Evolutionary conservation across 768 basidiomycete genomes (phyloP), one percentile per base, ranked within the genome.

Genomic region (Erythrobasidium yunnanense): DNA sequence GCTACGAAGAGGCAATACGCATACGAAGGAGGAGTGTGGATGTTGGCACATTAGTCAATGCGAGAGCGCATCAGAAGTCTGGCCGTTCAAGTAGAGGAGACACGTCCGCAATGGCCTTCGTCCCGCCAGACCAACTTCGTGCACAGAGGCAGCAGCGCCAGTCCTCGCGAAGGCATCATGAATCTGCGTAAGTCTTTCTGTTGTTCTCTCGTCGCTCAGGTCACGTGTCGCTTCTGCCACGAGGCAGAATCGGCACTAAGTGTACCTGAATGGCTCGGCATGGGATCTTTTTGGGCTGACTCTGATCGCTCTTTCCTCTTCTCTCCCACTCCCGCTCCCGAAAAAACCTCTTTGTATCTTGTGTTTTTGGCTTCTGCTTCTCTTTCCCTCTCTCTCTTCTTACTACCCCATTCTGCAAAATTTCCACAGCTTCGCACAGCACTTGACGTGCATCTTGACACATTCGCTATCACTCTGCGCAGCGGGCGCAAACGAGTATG

Each of bases 391-490:
- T 45, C 42, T n/a, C n/a, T n/a, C n/a, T n/a, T n/a, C n/a, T n/a
- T 45, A 20, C 42, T 45, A 15, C 42, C 42, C 42, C 7, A 52
- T 52, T 57, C 56, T 11, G 15, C 15, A 11, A n/a, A 11, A 11
- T 42, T 11, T n/a, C 30, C 20, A 55, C 51, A 73, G 72, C 2
- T 63, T 73, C 29, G 71, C 71, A 0, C 71, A 71, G 17, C 71
- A 73, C 29, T 68, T 73, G 32, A 70, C 71, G 0, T 69, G 68
- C 2, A 66, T 73, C 3, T 58, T 73, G 20, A 60, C 67, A 13
- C 73, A 73, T 47, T 71, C 73, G 23, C 68, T 73, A 23, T 67
- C 73, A 3, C 69, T 73, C 18, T 72, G 71, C 57, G 55, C 51
- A 11, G 38, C 38, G n/a, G 38, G 38, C 11, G n/a, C 11, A 11